phyloP scores from a whole-genome alignment of 805 yeast genomes.

The Lipomyces orientalis region DNA sequence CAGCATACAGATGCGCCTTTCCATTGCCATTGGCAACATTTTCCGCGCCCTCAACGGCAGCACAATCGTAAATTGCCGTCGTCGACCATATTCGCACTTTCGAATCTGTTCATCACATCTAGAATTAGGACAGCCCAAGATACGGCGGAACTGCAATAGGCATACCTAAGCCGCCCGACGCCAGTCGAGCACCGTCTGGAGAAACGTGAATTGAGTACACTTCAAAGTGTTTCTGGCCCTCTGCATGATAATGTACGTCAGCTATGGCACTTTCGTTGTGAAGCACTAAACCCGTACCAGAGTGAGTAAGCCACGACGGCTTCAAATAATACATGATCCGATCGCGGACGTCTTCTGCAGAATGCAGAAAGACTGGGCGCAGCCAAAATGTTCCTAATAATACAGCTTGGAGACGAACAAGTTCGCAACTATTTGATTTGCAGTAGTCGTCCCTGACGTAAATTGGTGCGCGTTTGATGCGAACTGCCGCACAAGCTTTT shows the following conservation, averaged over 20 bases:
- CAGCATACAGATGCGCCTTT: not conserved
- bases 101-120: conserved; percentile 63
- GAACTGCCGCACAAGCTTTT: too few species aligned
- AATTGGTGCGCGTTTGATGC: too few species aligned
- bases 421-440: too few species aligned
- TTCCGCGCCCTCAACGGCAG: conserved; percentile 28
- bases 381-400: too few species aligned
- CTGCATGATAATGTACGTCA: conserved; percentile 46
- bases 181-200: conserved; percentile 81
- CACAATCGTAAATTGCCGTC: conserved; percentile 77
- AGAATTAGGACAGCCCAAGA: not conserved
- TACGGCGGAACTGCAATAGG: not conserved
- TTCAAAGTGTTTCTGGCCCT: conserved; percentile 80
- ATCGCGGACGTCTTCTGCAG: not conserved
- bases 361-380: not conserved
- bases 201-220: conserved; percentile 83
- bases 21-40: conserved; percentile 8
- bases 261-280: not conserved
- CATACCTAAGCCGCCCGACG: conserved; percentile 77
- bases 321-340: conserved; percentile 63
- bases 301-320: conserved; percentile 74
- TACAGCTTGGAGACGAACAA: too few species aligned
- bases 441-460: not conserved
- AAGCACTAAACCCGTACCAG: conserved; percentile 47
- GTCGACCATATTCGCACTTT: conserved; percentile 92